phyloP scores from a whole-genome alignment of 139 green algal species.

The Zygnema cylindricum region DNA sequence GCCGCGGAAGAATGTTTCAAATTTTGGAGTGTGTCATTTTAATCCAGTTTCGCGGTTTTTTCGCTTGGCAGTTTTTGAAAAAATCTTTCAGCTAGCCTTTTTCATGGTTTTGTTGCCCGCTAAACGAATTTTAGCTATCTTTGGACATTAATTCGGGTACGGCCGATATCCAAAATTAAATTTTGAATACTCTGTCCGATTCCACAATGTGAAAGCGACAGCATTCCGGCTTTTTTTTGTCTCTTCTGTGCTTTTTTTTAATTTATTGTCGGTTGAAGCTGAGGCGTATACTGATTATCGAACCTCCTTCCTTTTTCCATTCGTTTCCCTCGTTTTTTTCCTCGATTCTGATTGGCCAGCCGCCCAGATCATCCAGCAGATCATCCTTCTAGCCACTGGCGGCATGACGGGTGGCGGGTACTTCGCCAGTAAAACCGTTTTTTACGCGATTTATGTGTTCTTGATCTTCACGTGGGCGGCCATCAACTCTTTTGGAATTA shows the following conservation, averaged over 20 bases:
- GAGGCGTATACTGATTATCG: not conserved
- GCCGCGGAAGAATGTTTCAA: not conserved
- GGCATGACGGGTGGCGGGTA: conserved; percentile 12
- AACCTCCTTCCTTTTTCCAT: not conserved
- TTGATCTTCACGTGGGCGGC: conserved; percentile 2
- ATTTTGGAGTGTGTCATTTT: not conserved
- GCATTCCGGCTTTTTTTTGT: conserved; percentile 3
- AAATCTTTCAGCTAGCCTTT: too few relatives aligned
- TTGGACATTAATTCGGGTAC: too few relatives aligned
- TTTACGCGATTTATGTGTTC: not conserved
- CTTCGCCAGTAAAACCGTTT: conserved; percentile 9
- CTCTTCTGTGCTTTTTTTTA: conserved; percentile 4
- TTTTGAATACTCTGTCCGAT: too few relatives aligned
- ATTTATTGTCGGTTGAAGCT: not conserved
- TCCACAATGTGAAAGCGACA: not conserved
- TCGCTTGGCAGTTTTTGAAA: not conserved
- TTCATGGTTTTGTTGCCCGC: too few relatives aligned
- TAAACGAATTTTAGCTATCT: too few relatives aligned
- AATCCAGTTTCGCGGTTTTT: not conserved
- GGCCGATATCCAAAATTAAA: too few relatives aligned
- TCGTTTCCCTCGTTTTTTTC: too few relatives aligned
- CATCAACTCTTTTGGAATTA: conserved; percentile 13
- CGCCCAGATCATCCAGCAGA: conserved; percentile 13
- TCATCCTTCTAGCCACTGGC: conserved; percentile 23
- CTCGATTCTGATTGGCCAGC: too few relatives aligned